These are phyloP conservation scores for Lecanicillium sp. DNA, from an alignment of 2,329 filamentous ascomycete genomes.

Conservation along the genomic window DNA sequence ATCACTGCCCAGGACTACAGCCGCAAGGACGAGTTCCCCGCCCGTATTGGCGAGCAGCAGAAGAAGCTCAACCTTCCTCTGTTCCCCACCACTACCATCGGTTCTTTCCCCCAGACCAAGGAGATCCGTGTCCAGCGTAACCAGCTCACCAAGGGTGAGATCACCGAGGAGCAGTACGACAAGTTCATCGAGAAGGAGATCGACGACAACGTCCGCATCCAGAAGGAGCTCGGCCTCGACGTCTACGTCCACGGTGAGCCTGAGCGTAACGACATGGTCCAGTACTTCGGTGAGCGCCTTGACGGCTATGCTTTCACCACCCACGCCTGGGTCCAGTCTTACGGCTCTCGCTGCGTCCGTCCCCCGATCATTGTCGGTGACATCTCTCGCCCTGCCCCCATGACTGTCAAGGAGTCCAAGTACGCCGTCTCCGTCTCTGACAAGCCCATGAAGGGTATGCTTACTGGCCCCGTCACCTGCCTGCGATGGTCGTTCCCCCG, in stretches of 20 bases:
- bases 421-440: constrained; percentile 93
- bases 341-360: constrained; percentile 96
- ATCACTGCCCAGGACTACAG: constrained; percentile 81
- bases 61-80: constrained; percentile 87
- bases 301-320: constrained; percentile 98
- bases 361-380: constrained; percentile 98
- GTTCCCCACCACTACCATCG: constrained; percentile 99
- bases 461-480: constrained; percentile 98
- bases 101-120: constrained; percentile 98
- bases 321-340: constrained; percentile 97
- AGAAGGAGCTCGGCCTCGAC: constrained; percentile 95
- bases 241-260: constrained; percentile 98
- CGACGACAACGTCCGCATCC: constrained; percentile 86
- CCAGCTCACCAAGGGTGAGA: constrained; percentile 99
- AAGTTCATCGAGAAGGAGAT: constrained; percentile 99
- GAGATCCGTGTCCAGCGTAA: constrained; percentile 95
- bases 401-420: constrained; percentile 99
- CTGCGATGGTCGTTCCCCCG: constrained; percentile 99
- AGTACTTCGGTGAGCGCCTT: constrained; percentile 98
- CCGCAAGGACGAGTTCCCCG: constrained; percentile 84
- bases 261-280: constrained; percentile 99
- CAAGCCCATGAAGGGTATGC: constrained; percentile 99
- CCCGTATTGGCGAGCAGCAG: constrained; percentile 82
- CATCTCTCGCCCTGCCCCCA: constrained; percentile 90
- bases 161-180: constrained; percentile 87